Evolutionary conservation across 1,284 basidiomycete species (phyloP), one percentile per base, ranked within the genome.

Genomic region (Nidula niveotomentosa): DNA sequence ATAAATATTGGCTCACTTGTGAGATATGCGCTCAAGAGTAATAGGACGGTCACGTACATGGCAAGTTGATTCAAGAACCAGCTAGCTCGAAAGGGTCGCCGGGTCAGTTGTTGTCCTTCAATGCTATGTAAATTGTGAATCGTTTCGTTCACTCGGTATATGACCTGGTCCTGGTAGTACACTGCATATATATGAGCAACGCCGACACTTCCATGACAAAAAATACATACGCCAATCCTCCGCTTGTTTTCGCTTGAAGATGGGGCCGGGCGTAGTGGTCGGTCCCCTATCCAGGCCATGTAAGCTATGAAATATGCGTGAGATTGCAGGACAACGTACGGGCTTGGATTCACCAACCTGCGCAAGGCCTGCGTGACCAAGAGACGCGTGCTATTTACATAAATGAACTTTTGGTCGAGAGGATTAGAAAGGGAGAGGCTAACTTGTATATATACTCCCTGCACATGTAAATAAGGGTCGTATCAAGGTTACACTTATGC

Each of bases 381-480:
- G 72, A 90, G 83, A 48, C 86, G 83, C 3, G 84, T 84, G 66
- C 89, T 91, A 53, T 15, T 2, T 59, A 54, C 36, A 23, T 23
- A 23, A 23, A 23, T 23, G 23, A 23, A 23, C 23, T 23, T 23
- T 23, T 23, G 23, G 23, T 23, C 23, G 23, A 23, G 23, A 23
- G 23, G 23, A 23, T 2, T 23, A 23, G 50, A 49, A 48, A 37
- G 37, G 23, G 23, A 5, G 34, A 48, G 36, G 81, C 87, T 58
- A 62, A 91, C 89, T 89, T 90, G 67, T 84, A 86, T 33, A 91
- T 73, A 65, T 86, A 87, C 66, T 91, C 90, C 57, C 85, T 76
- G 54, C 78, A 81, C 65, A 84, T 78, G 69, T 89, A 89, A 43
- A 89, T 75, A 41, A 90, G 70, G 6, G 79, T 74, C 39, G 81